Evolutionary conservation across 768 basidiomycete species (phyloP), one percentile per base, ranked within the genome.

Genomic region (Hemileccinum rubropunctum): DNA sequence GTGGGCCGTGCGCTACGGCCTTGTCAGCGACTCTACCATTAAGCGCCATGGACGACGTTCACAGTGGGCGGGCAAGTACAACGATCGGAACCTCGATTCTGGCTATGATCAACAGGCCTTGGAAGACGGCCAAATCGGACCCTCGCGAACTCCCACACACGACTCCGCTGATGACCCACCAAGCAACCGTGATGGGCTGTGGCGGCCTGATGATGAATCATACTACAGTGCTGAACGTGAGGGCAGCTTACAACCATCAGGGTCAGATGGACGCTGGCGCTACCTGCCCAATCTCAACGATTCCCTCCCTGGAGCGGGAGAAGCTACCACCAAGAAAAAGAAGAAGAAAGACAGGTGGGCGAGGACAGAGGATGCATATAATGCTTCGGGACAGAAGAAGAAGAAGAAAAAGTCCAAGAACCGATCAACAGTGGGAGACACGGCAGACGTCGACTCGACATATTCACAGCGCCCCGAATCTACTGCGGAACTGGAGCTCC

Each of bases 1-100:
- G 70, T 98, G 95, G 95, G 87, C 86, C 0, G 76, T 89, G 69
- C 81, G 86, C 55, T 91, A 91, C 67, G 95, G 95, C 34, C 87
- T 98, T 39, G 83, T 98, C 54, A 83, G 93, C 66, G 84, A 81
- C 20, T 75, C 83, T 32, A 83, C 86, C 58, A 84, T 89, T 63
- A 77, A 81, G 58, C 87, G 93, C 62, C 84, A 87, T 48, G 79
- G 86, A 62, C 80, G 77, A 52, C 88, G 86, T 65, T 90, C 85
- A 39, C 87, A 91, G 57, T 98, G 95, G 95, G 87, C 91, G 11
- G 73, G 70, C 48, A 84, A 89, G 48, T 97, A 91, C 72, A 84
- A 88, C 46, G 94, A 95, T 55, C 83, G 92, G 47, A 76, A 86
- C 7, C 76, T 82, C 0, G 69, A 77, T 27, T 88, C 88, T 3